These are phyloP conservation scores for Lecanicillium sp. DNA, from an alignment of 2,329 filamentous ascomycete genomes.

Conservation along the genomic window DNA sequence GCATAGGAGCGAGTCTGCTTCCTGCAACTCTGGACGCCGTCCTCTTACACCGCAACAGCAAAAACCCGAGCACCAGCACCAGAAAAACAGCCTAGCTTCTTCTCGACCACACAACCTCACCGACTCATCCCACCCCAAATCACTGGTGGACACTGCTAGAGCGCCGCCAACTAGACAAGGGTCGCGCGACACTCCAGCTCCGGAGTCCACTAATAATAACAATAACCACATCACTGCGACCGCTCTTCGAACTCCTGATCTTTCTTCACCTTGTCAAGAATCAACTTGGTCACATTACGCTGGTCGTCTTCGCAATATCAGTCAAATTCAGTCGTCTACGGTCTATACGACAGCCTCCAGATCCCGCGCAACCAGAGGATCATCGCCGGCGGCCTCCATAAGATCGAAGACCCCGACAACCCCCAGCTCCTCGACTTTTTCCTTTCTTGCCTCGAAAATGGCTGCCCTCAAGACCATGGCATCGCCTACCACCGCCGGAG, in stretches of 20 bases:
- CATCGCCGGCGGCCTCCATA: conserved; percentile 21
- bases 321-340: conserved; percentile 1
- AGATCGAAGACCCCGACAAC: conserved; percentile 20
- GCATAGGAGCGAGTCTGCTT: conserved; percentile 1
- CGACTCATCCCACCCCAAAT: conserved; percentile 5
- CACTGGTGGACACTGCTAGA: conserved; percentile 3
- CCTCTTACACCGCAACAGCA: neutral
- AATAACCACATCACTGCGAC: conserved; percentile 9
- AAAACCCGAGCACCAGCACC: too few relatives aligned
- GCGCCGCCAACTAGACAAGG: conserved; percentile 10
- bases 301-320: conserved; percentile 8
- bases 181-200: conserved; percentile 3
- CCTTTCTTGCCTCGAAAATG: conserved; percentile 41
- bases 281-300: conserved; percentile 17
- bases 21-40: neutral
- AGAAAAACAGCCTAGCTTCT: too few relatives aligned
- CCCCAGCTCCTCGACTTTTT: conserved; percentile 32
- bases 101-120: neutral
- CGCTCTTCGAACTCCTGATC: conserved; percentile 6
- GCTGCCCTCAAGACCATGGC: conserved; percentile 32
- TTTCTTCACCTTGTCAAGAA: conserved; percentile 22
- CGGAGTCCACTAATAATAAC: conserved; percentile 5
- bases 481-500: conserved; percentile 18
- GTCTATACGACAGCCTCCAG: conserved; percentile 10
- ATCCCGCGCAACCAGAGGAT: conserved; percentile 4